Evolutionary conservation across 140 eudicot genomes (phyloP).

Genomic region (Artemisia princeps): DNA sequence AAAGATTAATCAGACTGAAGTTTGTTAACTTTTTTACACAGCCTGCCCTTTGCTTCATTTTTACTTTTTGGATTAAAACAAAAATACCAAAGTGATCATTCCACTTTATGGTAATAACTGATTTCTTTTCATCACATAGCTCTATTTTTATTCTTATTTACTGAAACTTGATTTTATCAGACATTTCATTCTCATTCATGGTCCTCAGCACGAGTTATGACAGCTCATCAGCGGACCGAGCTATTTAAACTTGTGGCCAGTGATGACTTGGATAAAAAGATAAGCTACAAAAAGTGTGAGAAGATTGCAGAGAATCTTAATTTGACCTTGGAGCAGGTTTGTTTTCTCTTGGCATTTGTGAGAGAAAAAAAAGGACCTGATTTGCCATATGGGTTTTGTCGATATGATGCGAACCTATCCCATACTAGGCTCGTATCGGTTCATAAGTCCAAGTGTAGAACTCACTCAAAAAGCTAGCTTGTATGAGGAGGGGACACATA

Average conservation of each 20-base stretch:
- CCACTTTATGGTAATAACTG: too few species aligned
- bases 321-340: conserved; percentile 86
- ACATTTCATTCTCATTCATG: conserved; percentile 58
- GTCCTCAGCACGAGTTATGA: conserved; percentile 70
- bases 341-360: conserved; percentile 18
- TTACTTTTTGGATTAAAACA: too few species aligned
- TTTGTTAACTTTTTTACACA: too few species aligned
- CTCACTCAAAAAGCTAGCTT: too few species aligned
- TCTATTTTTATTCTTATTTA: conserved; percentile 1
- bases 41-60: too few species aligned
- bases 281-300: conserved; percentile 57
- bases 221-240: conserved; percentile 76
- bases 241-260: conserved; percentile 49
- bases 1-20: too few species aligned
- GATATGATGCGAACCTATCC: background rate
- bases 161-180: conserved; percentile 33
- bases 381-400: conserved; percentile 13
- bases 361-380: background rate
- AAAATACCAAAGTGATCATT: too few species aligned
- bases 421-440: too few species aligned
- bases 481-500: too few species aligned
- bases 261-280: conserved; percentile 49
- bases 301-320: conserved; percentile 68
- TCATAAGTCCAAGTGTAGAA: too few species aligned
- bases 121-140: background rate